phyloP scores from a whole-genome alignment of 2,329 filamentous ascomycete genomes.

The Colletotrichum phormii region DNA sequence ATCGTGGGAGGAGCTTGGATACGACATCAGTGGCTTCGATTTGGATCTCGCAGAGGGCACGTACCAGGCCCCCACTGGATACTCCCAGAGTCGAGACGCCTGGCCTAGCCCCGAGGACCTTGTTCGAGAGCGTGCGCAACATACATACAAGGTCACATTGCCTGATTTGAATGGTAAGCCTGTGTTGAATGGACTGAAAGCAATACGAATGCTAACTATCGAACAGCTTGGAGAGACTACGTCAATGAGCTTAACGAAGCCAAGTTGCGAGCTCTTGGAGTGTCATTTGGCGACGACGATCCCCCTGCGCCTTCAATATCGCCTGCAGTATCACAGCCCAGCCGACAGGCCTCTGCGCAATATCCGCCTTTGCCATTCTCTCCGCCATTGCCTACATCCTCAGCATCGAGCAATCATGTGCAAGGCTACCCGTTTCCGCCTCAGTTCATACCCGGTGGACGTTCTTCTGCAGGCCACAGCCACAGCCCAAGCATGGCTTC shows the following conservation, averaged over 20 bases:
- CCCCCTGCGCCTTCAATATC: conserved; percentile 73
- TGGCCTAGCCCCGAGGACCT: conserved; percentile 76
- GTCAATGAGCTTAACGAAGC: conserved; percentile 87
- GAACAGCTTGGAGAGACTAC: conserved; percentile 77
- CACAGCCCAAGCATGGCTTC: conserved; percentile 78
- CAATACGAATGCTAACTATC: conserved; percentile 35
- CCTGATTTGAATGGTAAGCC: conserved; percentile 73
- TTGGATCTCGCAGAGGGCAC: conserved; percentile 52
- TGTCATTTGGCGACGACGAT: conserved; percentile 82
- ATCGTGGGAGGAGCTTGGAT: conserved; percentile 77
- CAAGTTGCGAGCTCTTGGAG: conserved; percentile 91
- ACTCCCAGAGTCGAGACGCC: conserved; percentile 73
- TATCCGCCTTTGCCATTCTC: conserved; percentile 85
- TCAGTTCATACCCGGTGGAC: conserved; percentile 70
- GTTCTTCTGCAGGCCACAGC: conserved; percentile 70
- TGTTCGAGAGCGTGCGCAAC: conserved; percentile 62
- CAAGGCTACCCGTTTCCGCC: conserved; percentile 68
- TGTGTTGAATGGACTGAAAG: background rate
- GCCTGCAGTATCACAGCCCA: conserved; percentile 70
- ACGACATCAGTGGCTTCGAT: conserved; percentile 76
- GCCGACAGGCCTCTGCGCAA: conserved; percentile 77
- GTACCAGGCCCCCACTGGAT: conserved; percentile 49
- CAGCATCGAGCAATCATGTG: conserved; percentile 77
- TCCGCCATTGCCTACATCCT: conserved; percentile 83
- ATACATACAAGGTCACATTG: conserved; percentile 71